phyloP scores from a whole-genome alignment of 352 stramenopile species.

The Pythium vanterpoolii region DNA sequence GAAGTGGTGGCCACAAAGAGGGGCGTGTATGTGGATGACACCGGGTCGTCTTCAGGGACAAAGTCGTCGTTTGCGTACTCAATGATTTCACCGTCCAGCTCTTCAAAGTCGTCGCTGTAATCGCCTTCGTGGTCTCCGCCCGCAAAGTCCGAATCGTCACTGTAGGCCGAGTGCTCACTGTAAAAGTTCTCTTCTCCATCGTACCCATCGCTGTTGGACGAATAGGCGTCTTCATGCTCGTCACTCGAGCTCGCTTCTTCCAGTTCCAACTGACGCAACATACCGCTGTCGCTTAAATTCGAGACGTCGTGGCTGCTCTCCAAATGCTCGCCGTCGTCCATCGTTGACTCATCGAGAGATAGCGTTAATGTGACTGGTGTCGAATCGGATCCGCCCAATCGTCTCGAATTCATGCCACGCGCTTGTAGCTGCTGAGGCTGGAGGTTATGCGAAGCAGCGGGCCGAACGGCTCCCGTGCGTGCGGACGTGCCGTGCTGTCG shows the following conservation, averaged over 20 bases:
- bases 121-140: slow-evolving; percentile 62
- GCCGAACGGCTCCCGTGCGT: background rate
- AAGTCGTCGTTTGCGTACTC: slow-evolving; percentile 77
- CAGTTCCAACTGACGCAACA: slow-evolving; percentile 52
- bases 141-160: slow-evolving; percentile 65
- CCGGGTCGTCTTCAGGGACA: slow-evolving; percentile 31
- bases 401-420: background rate
- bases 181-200: slow-evolving; percentile 85
- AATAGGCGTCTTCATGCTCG: slow-evolving; percentile 42
- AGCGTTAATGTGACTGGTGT: slow-evolving; percentile 11
- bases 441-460: background rate
- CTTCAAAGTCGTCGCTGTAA: slow-evolving; percentile 84
- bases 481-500: background rate
- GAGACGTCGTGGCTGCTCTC: slow-evolving; percentile 4
- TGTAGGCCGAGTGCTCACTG: slow-evolving; percentile 78
- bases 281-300: slow-evolving; percentile 51
- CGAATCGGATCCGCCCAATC: background rate
- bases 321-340: slow-evolving; percentile 1
- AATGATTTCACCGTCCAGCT: slow-evolving; percentile 72
- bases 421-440: too few relatives aligned
- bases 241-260: slow-evolving; percentile 49
- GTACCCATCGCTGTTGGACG: slow-evolving; percentile 65
- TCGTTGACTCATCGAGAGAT: slow-evolving; percentile 8
- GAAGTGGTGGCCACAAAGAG: background rate
- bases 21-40: background rate